phyloP scores from a whole-genome alignment of 2,329 filamentous ascomycete genomes.

The Fusarium siculi region DNA sequence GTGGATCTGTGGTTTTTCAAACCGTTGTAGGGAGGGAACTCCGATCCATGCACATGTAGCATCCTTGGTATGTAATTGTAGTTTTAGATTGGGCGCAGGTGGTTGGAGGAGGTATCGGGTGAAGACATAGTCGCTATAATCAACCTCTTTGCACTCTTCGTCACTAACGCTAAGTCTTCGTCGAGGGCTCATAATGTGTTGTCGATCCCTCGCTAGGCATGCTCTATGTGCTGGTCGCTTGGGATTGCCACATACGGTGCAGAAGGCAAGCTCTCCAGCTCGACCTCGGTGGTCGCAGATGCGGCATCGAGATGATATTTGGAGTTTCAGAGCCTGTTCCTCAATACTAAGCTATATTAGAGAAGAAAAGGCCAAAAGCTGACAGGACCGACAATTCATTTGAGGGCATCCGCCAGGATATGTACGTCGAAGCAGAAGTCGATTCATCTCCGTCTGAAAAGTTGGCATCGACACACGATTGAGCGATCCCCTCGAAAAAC shows the following conservation, averaged over 20 bases:
- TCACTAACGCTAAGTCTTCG: not conserved
- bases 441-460: not conserved
- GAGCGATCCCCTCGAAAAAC: not conserved
- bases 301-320: not conserved
- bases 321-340: accelerated
- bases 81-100: not conserved
- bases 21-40: not conserved
- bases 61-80: not conserved
- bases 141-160: not conserved
- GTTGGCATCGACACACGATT: not conserved
- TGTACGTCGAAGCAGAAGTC: accelerated
- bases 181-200: not conserved
- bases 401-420: not conserved
- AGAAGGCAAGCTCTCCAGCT: not conserved
- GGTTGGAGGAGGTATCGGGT: not conserved
- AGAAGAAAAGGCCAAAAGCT: accelerated
- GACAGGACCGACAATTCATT: not conserved
- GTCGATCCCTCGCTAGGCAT: accelerated
- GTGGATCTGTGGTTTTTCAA: not conserved
- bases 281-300: not conserved
- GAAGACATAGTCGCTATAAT: not conserved
- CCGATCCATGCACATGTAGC: constrained; percentile 1
- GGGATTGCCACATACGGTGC: not conserved
- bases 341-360: not conserved
- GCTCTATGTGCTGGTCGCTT: not conserved